Percentiles rank a stretch among this genome's conserved stretches.
These are phyloP conservation scores for Psilocybe azurescens DNA, from an alignment of 768 basidiomycete species.

Conservation along the genomic window DNA sequence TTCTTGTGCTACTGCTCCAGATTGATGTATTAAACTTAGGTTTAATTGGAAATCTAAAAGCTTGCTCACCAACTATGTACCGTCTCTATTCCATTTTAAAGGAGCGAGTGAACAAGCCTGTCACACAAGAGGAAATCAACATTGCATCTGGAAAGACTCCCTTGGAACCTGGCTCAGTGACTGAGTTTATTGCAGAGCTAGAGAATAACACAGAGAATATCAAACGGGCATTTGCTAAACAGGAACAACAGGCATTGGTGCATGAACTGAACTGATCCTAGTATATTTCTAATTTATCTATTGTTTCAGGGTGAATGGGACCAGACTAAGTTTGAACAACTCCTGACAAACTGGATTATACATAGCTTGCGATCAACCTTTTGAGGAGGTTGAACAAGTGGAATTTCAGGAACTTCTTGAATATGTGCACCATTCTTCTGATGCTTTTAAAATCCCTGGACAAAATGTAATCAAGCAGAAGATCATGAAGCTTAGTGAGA, in stretches of 20 bases:
- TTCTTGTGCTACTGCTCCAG: not conserved
- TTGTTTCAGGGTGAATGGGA: slow-evolving; percentile 10
- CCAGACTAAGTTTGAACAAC: slow-evolving; percentile 14
- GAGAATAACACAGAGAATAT: not conserved
- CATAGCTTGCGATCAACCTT: slow-evolving; percentile 21
- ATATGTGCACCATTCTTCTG: not conserved
- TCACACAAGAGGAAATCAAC: not conserved
- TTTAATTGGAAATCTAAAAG: slow-evolving; percentile 7
- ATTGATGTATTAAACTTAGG: not conserved
- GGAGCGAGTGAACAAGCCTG: not conserved
- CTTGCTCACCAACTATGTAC: slow-evolving; percentile 9
- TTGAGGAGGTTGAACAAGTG: slow-evolving; percentile 19
- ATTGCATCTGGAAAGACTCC: slow-evolving; percentile 8
- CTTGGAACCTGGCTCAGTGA: not conserved
- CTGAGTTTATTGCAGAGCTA: not conserved
- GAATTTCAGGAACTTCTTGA: slow-evolving; percentile 11
- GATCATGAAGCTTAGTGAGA: slow-evolving; percentile 25
- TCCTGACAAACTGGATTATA: slow-evolving; percentile 19
- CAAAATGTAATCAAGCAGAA: slow-evolving; percentile 1
- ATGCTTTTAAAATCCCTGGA: slow-evolving; percentile 6
- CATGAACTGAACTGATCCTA: not conserved
- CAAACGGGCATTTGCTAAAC: slow-evolving; percentile 1
- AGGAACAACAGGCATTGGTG: not conserved
- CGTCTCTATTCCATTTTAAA: slow-evolving; percentile 7
- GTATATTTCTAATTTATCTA: not conserved